Evolutionary conservation across 306 rosid species (phyloP), one percentile per base, ranked within the genome.

Genomic region (Mucuna pruriens): DNA sequence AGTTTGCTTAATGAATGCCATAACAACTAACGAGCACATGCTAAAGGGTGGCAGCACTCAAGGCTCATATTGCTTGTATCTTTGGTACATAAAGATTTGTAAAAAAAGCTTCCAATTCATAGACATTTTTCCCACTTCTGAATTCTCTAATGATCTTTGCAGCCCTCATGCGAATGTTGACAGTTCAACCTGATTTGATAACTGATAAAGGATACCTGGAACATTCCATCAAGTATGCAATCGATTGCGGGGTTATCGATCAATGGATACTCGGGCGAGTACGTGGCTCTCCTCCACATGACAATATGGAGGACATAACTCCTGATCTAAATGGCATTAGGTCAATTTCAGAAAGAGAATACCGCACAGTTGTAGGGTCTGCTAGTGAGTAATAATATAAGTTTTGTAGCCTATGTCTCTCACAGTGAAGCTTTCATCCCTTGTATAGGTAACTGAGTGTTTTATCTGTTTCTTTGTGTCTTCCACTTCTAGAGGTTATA

Each of bases 91-190:
- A 52, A 25, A 40, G 80, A 72, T 23, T 36, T 16, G 44, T 7
- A 51, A 2, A 52, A 25, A n/a, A 49, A 19, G 1, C 1, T 20
- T 54, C 74, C 42, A 46, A 33, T 13, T 23, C 40, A 25, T 63
- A 15, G 31, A 63, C n/a, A n/a, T n/a, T n/a, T n/a, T n/a, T n/a
- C n/a, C n/a, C n/a, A 46, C 63, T 67, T 77, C 87, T 66, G 65
- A 58, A 45, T 44, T 71, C 15, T 69, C 79, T 49, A 66, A 10
- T 73, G 77, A 22, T 44, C 73, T 73, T 84, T 89, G 75, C 96
- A 95, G 99, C 84, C 54, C 91, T 95, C 79, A 65, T 95, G 90
- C 86, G 97, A 84, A 90, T 87, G 97, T 81, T 95, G 84, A 79
- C 97, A 1, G 94, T 95, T 82, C 92, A 93, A 81, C 90, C 91